Evolutionary conservation across 768 basidiomycete species (phyloP), one percentile per base, ranked within the genome.

Genomic region (Candolleomyces aberdarensis): DNA sequence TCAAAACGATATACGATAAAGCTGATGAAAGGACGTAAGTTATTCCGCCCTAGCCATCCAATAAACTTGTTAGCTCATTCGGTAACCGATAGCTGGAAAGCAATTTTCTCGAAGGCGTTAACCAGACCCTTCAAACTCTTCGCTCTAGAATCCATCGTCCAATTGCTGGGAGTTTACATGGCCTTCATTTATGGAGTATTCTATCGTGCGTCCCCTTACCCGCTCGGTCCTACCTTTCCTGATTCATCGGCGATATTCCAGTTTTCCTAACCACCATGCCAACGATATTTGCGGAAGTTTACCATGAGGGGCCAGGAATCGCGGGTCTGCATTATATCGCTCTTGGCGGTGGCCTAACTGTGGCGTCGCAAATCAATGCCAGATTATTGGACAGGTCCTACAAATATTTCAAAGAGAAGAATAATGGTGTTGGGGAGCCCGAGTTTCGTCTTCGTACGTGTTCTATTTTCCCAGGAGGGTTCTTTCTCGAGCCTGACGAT

Each of bases 241-340:
- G 41, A 22, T 54, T 44, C 14, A 20, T 5, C 40, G 3, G 15
- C 14, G 10, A 39, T 39, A 53, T n/a, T 26, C 13, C 59, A 91
- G 88, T 90, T 22, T 86, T 87, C 67, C 72, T 91, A 36, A 87
- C 87, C 1, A 87, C 82, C 0, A 81, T 91, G 31, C 84, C 89
- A 0, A 63, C 71, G 0, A 87, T 89, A 48, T 91, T 85, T 64
- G 70, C 76, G 56, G 71, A 74, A 3, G 69, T 78, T 0, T 93
- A 92, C 66, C 71, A 79, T 41, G 72, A 89, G 68, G 62, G 68
- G 0, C 70, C 80, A 10, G 87, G 89, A 5, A 85, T 87, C 53
- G 78, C 83, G 0, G 87, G 89, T 0, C 70, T 92, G 32, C 78
- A 92, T 65, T 94, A 91, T 64, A 75, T 92, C 59, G 82, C 90